Evolutionary conservation across 768 basidiomycete species (phyloP).

Genomic region (Pseudohyphozyma bogoriensis): DNA sequence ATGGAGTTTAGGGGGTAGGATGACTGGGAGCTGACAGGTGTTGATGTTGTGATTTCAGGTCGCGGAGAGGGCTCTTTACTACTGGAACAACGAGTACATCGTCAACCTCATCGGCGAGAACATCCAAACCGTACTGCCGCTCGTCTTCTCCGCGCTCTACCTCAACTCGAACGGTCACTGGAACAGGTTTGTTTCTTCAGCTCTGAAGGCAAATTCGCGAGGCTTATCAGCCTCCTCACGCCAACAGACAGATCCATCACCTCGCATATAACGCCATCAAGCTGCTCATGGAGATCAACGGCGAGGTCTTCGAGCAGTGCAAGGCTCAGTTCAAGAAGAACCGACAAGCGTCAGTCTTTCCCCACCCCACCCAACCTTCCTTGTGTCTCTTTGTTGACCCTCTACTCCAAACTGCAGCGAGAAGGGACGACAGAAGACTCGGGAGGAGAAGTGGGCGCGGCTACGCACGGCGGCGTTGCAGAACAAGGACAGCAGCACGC

Average conservation of each 20-base stretch:
- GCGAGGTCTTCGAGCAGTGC: conserved; percentile 80
- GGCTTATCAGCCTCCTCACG: too few species aligned
- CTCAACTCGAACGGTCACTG: conserved; percentile 94
- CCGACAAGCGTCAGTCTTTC: conserved; percentile 62
- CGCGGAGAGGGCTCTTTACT: conserved; percentile 87
- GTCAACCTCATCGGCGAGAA: conserved; percentile 99
- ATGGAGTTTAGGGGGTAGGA: too few species aligned
- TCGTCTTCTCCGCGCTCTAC: conserved; percentile 93
- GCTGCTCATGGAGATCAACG: conserved; percentile 98
- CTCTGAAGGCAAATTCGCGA: neutral
- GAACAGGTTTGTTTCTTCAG: conserved; percentile 64
- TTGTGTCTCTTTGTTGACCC: neutral
- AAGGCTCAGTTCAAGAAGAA: conserved; percentile 87
- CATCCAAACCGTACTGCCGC: conserved; percentile 72
- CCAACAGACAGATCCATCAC: conserved; percentile 91
- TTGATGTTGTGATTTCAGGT: conserved; percentile 42
- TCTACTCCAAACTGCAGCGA: conserved; percentile 49
- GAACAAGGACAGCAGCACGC: conserved; percentile 12
- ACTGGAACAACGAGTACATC: conserved; percentile 99
- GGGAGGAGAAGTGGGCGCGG: conserved; percentile 83
- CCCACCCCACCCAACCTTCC: neutral
- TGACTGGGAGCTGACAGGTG: neutral
- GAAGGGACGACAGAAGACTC: conserved; percentile 68
- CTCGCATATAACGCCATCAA: conserved; percentile 99
- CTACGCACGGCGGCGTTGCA: conserved; percentile 45